Percentiles rank a stretch among this genome's conserved stretches.
Evolutionary conservation across 2,329 filamentous ascomycete genomes (phyloP).

Genomic region (Penicillium sp.): DNA sequence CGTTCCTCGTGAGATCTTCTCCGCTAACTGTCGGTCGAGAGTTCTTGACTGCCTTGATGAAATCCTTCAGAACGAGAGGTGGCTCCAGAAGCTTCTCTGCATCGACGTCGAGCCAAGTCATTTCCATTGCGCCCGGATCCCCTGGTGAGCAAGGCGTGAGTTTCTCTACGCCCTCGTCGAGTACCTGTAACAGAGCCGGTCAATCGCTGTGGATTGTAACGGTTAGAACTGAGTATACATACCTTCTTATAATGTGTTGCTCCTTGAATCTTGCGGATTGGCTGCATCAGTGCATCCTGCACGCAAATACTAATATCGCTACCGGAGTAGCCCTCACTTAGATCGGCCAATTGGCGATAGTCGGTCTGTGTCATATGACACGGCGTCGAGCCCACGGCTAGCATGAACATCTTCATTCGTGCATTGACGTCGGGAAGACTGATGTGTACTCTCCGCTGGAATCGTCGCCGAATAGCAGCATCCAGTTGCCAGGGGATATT

Average conservation of each 20-base stretch:
- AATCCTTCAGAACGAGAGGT: slow-evolving; percentile 78
- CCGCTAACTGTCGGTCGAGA: slow-evolving; percentile 82
- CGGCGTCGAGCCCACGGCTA: slow-evolving; percentile 85
- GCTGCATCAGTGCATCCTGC: slow-evolving; percentile 94
- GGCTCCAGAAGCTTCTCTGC: slow-evolving; percentile 79
- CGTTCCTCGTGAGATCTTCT: slow-evolving; percentile 72
- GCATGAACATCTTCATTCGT: slow-evolving; percentile 87
- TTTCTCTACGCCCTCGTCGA: slow-evolving; percentile 53
- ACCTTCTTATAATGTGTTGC: slow-evolving; percentile 97
- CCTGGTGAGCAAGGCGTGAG: slow-evolving; percentile 87
- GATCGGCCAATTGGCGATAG: slow-evolving; percentile 66
- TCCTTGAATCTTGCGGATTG: slow-evolving; percentile 89
- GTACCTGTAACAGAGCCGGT: slow-evolving; percentile 47
- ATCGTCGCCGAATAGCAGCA: slow-evolving; percentile 86
- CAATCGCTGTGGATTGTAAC: not conserved
- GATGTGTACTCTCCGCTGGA: slow-evolving; percentile 93
- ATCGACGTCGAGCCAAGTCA: slow-evolving; percentile 84
- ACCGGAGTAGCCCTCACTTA: slow-evolving; percentile 89
- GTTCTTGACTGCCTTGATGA: slow-evolving; percentile 80
- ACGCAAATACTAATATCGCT: slow-evolving; percentile 94
- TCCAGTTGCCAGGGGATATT: slow-evolving; percentile 99
- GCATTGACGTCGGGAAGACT: slow-evolving; percentile 79
- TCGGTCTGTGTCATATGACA: slow-evolving; percentile 71
- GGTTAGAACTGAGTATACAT: slow-evolving; percentile 17
- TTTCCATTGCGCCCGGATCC: slow-evolving; percentile 74